Base-by-base conservation (phyloP, 345 rosid genomes). In the Psidium guajava region DNA sequence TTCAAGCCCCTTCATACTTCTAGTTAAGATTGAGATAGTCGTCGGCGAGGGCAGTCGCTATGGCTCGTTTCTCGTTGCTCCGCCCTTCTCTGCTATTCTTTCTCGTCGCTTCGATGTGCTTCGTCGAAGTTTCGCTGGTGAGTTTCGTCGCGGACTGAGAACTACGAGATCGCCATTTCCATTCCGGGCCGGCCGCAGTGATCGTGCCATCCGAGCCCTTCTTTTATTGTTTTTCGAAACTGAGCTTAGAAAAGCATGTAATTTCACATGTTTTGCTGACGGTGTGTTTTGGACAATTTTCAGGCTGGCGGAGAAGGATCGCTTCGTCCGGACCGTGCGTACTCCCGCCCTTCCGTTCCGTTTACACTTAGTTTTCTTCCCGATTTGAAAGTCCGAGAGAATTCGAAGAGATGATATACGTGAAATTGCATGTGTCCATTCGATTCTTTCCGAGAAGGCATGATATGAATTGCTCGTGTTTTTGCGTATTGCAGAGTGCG, bases 261-360 rank as follows among this genome's bases (percentile, higher is more conserved):
- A 27, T 22, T 54, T 47, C 27, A 40, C 40, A 10, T 40, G 47
- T 24, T 52, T 44, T 44, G 22, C 73, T 84, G 25, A 50, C 32
- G 10, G 16, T 52, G 54, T 47, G 40, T 69, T 16, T 15, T 9
- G 61, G 15, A 11, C 20, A 15, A 25, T 16, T 49, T 74, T 54
- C 47, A 85, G 86, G 84, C 75, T 2, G 86, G 84, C 0, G 86
- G 86, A 16, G 86, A 85, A 18, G 51, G 86, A 28, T 56, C 86
- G 28, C 84, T 85, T 80, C 80, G 10, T 8, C 54, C 84, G 12
- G 80, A 81, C 0, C 51, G 86, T 85, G 81, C 27, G 83, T n/a
- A 42, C 16, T 40, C 14, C 5, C n/a, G 14, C 54, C 13, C 10
- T 21, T 13, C 59, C 9, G 40, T 11, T 50, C 59, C 16, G 40